phyloP scores from a whole-genome alignment of 805 yeast genomes.

The Lachancea kluyveri region DNA sequence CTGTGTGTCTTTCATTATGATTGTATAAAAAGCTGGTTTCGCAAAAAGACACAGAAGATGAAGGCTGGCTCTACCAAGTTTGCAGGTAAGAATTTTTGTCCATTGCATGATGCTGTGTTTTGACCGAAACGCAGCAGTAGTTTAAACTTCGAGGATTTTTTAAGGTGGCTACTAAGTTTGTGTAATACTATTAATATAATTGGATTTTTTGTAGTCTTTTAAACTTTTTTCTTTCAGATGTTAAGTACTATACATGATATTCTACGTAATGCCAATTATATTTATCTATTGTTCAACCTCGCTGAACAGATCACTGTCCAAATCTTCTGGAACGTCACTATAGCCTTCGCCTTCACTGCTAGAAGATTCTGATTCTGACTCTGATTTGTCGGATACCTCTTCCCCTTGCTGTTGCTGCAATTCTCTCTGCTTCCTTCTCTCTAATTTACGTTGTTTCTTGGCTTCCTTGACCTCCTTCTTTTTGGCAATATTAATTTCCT shows the following conservation, averaged over 20 bases:
- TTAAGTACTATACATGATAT: slow-evolving; percentile 9
- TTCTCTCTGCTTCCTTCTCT: slow-evolving; percentile 39
- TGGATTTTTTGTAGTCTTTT: no score
- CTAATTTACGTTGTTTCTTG: slow-evolving; percentile 62
- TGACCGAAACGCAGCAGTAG: no score
- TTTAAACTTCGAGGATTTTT: no score
- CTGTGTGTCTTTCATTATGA: slow-evolving; percentile 88
- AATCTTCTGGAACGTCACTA: slow-evolving; percentile 38
- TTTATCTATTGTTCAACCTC: slow-evolving; percentile 30
- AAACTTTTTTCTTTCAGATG: no score
- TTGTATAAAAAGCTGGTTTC: slow-evolving; percentile 90
- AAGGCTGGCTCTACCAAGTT: slow-evolving; percentile 27
- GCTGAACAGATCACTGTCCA: slow-evolving; percentile 42
- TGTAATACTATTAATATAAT: slow-evolving; percentile 1
- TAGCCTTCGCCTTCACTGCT: slow-evolving; percentile 34
- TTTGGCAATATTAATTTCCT: slow-evolving; percentile 68
- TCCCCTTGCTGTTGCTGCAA: slow-evolving; percentile 25
- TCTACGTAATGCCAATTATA: not conserved
- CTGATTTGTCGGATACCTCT: slow-evolving; percentile 16
- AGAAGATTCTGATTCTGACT: slow-evolving; percentile 5
- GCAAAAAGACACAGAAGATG: slow-evolving; percentile 56
- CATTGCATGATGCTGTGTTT: slow-evolving; percentile 38
- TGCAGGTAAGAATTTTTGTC: slow-evolving; percentile 40
- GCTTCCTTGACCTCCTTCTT: slow-evolving; percentile 70
- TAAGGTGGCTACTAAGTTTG: not conserved